A percentile compares a stretch with the other conserved stretches of the same genome.
phyloP scores from a whole-genome alignment of 2,329 filamentous ascomycete genomes.

The Sarocladium oryzae region DNA sequence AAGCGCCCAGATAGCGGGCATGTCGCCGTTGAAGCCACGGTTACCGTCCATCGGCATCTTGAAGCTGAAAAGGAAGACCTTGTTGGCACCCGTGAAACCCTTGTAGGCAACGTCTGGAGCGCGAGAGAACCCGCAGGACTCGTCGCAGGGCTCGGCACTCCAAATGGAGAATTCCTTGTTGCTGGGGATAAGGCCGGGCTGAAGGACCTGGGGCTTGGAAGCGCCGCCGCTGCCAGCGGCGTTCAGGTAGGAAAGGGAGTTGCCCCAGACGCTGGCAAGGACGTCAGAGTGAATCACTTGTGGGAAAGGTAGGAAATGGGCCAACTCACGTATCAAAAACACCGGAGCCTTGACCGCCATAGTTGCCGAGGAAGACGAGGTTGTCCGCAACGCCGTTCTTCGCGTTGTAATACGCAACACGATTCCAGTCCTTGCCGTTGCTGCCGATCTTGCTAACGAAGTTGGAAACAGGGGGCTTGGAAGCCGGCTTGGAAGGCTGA shows the following conservation, averaged over 20 bases:
- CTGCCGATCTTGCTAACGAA: constrained; percentile 7
- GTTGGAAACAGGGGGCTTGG: constrained; percentile 10
- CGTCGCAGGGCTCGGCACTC: constrained; percentile 35
- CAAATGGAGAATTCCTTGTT: constrained; percentile 41
- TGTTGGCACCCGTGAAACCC: constrained; percentile 63
- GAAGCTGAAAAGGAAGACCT: constrained; percentile 69
- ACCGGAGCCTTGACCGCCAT: constrained; percentile 37
- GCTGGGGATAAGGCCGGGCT: constrained; percentile 33
- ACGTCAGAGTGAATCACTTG: background rate
- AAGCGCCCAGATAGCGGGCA: constrained; percentile 70
- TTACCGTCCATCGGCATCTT: constrained; percentile 59
- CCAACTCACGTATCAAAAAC: constrained; percentile 35
- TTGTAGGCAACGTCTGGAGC: constrained; percentile 42
- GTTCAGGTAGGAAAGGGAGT: constrained; percentile 25
- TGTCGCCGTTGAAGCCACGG: constrained; percentile 51
- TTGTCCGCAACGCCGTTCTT: constrained; percentile 32
- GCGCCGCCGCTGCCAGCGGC: constrained; percentile 33
- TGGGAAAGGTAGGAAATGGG: background rate
- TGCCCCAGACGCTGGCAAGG: constrained; percentile 14
- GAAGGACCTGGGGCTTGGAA: constrained; percentile 31
- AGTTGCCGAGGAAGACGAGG: constrained; percentile 42
- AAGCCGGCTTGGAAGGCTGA: constrained; percentile 12
- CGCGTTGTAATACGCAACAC: constrained; percentile 40
- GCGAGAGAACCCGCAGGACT: constrained; percentile 37
- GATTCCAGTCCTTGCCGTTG: constrained; percentile 29